Evolutionary conservation across 192 early-diverging fungal species (phyloP).

Genomic region (Funneliformis mosseae): DNA sequence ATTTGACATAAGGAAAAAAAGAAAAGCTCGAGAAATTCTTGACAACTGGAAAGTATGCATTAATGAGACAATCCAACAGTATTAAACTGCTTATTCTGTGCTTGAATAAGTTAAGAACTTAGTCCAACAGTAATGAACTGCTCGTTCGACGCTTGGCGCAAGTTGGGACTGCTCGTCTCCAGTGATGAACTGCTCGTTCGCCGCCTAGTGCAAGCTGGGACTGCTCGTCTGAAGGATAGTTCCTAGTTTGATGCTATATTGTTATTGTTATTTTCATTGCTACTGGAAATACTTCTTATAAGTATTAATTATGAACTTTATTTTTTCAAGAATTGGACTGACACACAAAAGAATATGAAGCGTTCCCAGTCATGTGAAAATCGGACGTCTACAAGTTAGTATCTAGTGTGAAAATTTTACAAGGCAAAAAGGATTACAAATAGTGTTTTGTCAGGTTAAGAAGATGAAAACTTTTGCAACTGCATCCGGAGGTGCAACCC

Average conservation of each 20-base stretch:
- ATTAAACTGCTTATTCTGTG: no score
- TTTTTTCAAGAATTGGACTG: no score
- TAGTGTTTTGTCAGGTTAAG: not conserved
- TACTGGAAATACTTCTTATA: not conserved
- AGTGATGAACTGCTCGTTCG: slow-evolving; percentile 35
- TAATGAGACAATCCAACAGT: no score
- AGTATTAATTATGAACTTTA: no score
- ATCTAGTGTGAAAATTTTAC: not conserved
- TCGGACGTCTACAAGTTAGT: not conserved
- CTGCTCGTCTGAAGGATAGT: not conserved
- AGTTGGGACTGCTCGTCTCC: slow-evolving; percentile 29
- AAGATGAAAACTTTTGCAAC: not conserved
- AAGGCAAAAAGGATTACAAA: no score
- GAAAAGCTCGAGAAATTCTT: no score
- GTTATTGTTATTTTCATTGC: not conserved
- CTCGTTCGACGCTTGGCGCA: slow-evolving; percentile 34
- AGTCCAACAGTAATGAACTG: slow-evolving; percentile 33
- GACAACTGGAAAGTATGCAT: no score
- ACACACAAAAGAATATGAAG: no score
- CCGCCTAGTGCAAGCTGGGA: slow-evolving; percentile 30
- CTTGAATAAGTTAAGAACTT: no score
- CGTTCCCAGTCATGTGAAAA: no score
- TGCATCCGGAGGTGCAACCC: no score
- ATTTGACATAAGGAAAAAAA: no score
- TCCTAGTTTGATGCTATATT: not conserved